Evolutionary conservation across 23 red algal genomes (phyloP).

Genomic region (Gracilaria caudata): DNA sequence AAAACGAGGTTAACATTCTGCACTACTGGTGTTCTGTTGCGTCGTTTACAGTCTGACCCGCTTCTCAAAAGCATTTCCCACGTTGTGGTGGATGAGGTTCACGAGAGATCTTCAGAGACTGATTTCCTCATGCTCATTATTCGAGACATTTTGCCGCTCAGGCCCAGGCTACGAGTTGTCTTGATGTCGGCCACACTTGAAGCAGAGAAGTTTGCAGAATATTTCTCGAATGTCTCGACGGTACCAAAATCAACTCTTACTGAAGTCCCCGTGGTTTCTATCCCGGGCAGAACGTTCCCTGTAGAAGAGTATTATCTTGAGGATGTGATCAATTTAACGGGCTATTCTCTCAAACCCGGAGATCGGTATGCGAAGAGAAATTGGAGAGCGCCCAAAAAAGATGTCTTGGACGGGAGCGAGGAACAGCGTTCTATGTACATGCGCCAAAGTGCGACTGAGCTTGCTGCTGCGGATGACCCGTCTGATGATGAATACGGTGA

Average conservation of each 20-base stretch:
- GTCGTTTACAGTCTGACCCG: slow-evolving; percentile 76
- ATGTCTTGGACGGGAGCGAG: not conserved
- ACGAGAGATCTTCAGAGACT: slow-evolving; percentile 90
- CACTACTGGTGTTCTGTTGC: slow-evolving; percentile 83
- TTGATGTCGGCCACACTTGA: slow-evolving; percentile 95
- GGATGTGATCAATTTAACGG: slow-evolving; percentile 63
- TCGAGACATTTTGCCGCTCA: slow-evolving; percentile 46
- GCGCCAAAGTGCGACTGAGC: slow-evolving; percentile 29
- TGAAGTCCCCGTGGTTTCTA: slow-evolving; percentile 70
- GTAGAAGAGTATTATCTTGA: slow-evolving; percentile 83
- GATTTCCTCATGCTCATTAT: slow-evolving; percentile 84
- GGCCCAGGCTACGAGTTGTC: slow-evolving; percentile 59
- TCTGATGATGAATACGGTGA: slow-evolving; percentile 5
- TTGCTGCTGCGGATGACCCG: slow-evolving; percentile 26
- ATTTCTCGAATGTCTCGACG: slow-evolving; percentile 54
- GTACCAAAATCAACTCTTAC: not conserved
- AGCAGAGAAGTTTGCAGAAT: slow-evolving; percentile 74
- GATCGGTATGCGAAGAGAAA: slow-evolving; percentile 65
- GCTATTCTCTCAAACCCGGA: slow-evolving; percentile 64
- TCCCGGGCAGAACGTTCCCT: slow-evolving; percentile 91
- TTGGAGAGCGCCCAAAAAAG: not conserved
- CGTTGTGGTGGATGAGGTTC: slow-evolving; percentile 96
- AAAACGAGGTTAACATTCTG: slow-evolving; percentile 75
- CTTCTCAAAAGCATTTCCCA: slow-evolving; percentile 68
- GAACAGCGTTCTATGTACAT: not conserved